Evolutionary conservation across 2,329 filamentous ascomycete species (phyloP).

Genomic region (Diaporthe nobilis): DNA sequence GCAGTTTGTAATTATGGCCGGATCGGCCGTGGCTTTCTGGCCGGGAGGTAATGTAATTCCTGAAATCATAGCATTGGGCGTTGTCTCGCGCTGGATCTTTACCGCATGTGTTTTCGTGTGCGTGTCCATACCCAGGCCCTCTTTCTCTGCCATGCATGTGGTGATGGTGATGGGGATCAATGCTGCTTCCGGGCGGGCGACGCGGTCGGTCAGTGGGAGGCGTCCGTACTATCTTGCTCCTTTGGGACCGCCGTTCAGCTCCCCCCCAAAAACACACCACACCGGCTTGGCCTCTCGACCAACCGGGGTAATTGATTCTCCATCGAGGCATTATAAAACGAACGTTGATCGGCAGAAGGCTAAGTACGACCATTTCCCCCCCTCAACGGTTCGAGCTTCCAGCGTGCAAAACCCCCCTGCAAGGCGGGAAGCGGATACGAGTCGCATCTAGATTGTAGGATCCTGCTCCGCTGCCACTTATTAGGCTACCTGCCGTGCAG

Average conservation of each 20-base stretch:
- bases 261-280: background rate
- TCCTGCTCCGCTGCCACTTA: background rate
- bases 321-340: background rate
- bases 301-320: background rate
- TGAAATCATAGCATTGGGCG: slow-evolving; percentile 32
- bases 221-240: background rate
- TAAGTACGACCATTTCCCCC: too few relatives aligned
- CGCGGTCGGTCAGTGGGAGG: background rate
- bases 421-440: background rate
- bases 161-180: slow-evolving; percentile 21
- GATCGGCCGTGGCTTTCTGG: slow-evolving; percentile 19
- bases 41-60: slow-evolving; percentile 13
- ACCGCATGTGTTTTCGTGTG: background rate
- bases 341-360: background rate
- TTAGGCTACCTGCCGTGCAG: background rate
- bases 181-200: background rate
- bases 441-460: slow-evolving; percentile 23
- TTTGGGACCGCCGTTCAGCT: slow-evolving; percentile 12
- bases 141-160: background rate
- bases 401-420: background rate
- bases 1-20: slow-evolving; percentile 29
- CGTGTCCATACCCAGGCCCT: too few relatives aligned
- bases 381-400: background rate
- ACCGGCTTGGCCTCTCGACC: slow-evolving; percentile 6
- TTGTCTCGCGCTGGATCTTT: background rate